phyloP scores from a whole-genome alignment of 2,329 filamentous ascomycete genomes.

The Fusarium zealandicum region DNA sequence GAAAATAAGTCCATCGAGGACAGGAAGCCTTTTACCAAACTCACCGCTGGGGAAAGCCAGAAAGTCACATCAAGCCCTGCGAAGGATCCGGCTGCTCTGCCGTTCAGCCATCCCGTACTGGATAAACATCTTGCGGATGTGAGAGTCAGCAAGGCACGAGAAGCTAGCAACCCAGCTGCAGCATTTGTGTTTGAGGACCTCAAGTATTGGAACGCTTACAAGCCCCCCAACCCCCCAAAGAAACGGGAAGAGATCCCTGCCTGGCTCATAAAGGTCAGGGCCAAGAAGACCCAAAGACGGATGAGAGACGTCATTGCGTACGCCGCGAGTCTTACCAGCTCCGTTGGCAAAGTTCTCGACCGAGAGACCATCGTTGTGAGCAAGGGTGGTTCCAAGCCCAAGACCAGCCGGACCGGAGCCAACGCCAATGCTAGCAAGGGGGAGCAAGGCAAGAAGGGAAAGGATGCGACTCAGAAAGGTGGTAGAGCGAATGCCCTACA shows the following conservation, averaged over 20 bases:
- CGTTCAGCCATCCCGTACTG: slow-evolving; percentile 57
- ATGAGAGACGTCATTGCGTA: slow-evolving; percentile 74
- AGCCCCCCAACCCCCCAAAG: slow-evolving; percentile 56
- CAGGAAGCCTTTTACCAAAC: background rate
- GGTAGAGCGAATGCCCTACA: slow-evolving; percentile 50
- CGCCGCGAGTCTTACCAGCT: slow-evolving; percentile 72
- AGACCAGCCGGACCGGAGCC: slow-evolving; percentile 14
- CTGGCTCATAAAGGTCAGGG: slow-evolving; percentile 56
- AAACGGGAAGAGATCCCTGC: slow-evolving; percentile 22
- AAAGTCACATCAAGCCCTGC: background rate
- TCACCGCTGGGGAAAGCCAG: background rate
- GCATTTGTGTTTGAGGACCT: slow-evolving; percentile 55
- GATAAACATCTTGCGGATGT: slow-evolving; percentile 55
- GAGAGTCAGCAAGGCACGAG: slow-evolving; percentile 45
- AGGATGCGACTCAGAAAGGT: slow-evolving; percentile 37
- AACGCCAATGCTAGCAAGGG: background rate
- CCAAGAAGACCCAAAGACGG: slow-evolving; percentile 54
- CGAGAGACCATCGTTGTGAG: slow-evolving; percentile 68
- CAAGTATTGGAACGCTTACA: slow-evolving; percentile 69
- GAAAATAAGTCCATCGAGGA: background rate
- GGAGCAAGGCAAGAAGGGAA: slow-evolving; percentile 9
- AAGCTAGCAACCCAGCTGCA: slow-evolving; percentile 34
- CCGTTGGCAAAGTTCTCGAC: slow-evolving; percentile 66
- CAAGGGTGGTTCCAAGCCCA: background rate
- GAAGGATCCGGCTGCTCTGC: slow-evolving; percentile 46